phyloP scores from a whole-genome alignment of 148 eudicot genomes.

The Heliosperma pusillum region DNA sequence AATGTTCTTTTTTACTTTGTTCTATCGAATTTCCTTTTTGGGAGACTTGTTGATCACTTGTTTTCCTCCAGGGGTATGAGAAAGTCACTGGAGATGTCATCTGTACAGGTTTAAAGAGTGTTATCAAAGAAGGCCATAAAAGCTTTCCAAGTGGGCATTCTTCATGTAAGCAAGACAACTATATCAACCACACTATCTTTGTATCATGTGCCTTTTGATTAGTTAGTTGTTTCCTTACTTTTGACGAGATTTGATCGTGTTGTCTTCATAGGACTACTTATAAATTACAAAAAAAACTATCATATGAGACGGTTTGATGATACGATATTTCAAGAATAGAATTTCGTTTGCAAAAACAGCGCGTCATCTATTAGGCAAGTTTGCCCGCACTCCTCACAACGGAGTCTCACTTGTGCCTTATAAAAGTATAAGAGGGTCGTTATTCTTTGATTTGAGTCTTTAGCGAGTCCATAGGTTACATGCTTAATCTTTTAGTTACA shows the following conservation, averaged over 20 bases:
- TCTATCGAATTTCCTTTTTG: not conserved
- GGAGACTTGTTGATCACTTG: not conserved
- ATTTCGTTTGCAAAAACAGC: no score
- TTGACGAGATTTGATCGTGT: no score
- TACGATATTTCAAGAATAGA: no score
- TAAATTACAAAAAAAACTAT: no score
- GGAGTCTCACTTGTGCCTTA: no score
- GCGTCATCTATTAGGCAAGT: no score
- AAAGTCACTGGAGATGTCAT: slow-evolving; percentile 41
- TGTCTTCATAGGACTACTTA: not conserved
- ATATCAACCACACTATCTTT: not conserved
- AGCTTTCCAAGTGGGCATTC: slow-evolving; percentile 98
- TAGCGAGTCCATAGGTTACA: no score
- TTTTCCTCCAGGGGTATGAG: slow-evolving; percentile 28
- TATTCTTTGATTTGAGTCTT: no score
- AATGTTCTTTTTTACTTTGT: not conserved
- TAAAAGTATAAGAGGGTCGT: no score
- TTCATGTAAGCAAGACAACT: slow-evolving; percentile 59
- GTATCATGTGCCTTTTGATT: not conserved
- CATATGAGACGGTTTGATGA: no score
- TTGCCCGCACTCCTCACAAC: no score
- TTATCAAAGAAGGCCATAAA: slow-evolving; percentile 87
- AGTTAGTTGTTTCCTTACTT: not conserved
- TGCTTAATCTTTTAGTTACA: no score
- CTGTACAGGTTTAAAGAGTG: slow-evolving; percentile 60